Evolutionary conservation across 108 stramenopile species (phyloP).

Genomic region (Skeletonema costatum): DNA sequence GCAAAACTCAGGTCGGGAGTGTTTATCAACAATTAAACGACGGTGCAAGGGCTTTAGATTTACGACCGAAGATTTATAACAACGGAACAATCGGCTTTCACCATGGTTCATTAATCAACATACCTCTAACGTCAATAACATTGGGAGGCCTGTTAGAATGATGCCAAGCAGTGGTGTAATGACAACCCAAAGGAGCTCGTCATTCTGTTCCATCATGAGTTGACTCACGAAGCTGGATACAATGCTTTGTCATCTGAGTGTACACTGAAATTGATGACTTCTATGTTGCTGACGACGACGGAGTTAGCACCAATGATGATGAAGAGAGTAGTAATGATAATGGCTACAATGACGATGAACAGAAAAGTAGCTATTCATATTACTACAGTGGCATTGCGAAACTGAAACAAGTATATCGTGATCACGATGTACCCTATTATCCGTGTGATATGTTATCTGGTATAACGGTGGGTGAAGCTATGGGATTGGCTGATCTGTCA

Average conservation of each 20-base stretch:
- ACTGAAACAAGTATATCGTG: constrained; percentile 56
- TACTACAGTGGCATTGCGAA: constrained; percentile 33
- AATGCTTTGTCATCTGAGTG: constrained; percentile 18
- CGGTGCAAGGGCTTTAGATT: constrained; percentile 74
- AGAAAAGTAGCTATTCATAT: constrained; percentile 6
- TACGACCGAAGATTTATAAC: constrained; percentile 63
- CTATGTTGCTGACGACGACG: constrained; percentile 11
- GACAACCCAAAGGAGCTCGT: constrained; percentile 76
- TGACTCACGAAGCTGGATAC: constrained; percentile 52
- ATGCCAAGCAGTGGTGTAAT: constrained; percentile 59
- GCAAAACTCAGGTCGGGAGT: constrained; percentile 67
- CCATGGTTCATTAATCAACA: constrained; percentile 62
- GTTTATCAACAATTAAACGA: constrained; percentile 71
- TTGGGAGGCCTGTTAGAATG: constrained; percentile 46
- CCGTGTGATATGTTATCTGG: constrained; percentile 56
- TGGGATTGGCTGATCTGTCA: constrained; percentile 49
- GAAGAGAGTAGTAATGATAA: neutral
- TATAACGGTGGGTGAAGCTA: constrained; percentile 60
- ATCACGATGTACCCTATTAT: constrained; percentile 54
- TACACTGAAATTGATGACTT: constrained; percentile 16
- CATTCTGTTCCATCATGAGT: constrained; percentile 59
- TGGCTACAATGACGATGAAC: constrained; percentile 6
- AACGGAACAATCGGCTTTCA: constrained; percentile 73
- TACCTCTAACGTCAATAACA: constrained; percentile 39
- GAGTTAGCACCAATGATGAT: neutral